Evolutionary conservation across 2,329 filamentous ascomycete species (phyloP).

Genomic region (Curvularia spicifera): DNA sequence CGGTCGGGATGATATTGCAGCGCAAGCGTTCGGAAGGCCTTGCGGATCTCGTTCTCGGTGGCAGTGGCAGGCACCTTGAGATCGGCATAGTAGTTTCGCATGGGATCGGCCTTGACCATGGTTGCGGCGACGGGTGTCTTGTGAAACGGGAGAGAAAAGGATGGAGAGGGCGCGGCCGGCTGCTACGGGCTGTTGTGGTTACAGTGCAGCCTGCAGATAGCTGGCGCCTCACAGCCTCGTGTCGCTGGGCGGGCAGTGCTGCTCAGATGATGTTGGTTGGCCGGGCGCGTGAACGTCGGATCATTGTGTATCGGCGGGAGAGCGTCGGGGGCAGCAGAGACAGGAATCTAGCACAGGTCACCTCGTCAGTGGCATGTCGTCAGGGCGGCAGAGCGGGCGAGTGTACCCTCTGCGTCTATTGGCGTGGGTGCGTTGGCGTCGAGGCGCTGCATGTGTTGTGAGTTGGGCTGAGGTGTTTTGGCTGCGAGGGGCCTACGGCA

Average conservation of each 20-base stretch:
- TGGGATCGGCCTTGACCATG: slow-evolving; percentile 73
- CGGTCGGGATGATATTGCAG: slow-evolving; percentile 88
- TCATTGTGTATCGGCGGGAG: slow-evolving; percentile 30
- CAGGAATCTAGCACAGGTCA: slow-evolving; percentile 20
- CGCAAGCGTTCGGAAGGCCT: slow-evolving; percentile 83
- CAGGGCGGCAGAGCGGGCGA: slow-evolving; percentile 21
- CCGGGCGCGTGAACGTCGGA: slow-evolving; percentile 35
- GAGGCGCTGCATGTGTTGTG: slow-evolving; percentile 27
- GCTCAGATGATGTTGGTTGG: slow-evolving; percentile 44
- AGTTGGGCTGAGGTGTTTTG: slow-evolving; percentile 29
- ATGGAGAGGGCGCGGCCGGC: neutral
- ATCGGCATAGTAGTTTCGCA: slow-evolving; percentile 84
- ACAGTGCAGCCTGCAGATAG: slow-evolving; percentile 11
- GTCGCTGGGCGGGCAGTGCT: slow-evolving; percentile 37
- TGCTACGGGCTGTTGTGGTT: slow-evolving; percentile 28
- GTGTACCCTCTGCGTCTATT: slow-evolving; percentile 21
- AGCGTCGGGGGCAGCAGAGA: slow-evolving; percentile 16
- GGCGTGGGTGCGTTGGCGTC: slow-evolving; percentile 27
- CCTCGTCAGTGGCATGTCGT: slow-evolving; percentile 31
- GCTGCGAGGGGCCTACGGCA: slow-evolving; percentile 22
- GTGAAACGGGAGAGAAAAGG: slow-evolving; percentile 4
- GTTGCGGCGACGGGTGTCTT: slow-evolving; percentile 4
- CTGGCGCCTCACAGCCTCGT: slow-evolving; percentile 26
- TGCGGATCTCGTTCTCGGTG: slow-evolving; percentile 78
- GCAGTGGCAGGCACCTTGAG: slow-evolving; percentile 73